Base-by-base conservation (phyloP, 176 grass and related monocot genomes). In the Rhynchospora pubera region DNA sequence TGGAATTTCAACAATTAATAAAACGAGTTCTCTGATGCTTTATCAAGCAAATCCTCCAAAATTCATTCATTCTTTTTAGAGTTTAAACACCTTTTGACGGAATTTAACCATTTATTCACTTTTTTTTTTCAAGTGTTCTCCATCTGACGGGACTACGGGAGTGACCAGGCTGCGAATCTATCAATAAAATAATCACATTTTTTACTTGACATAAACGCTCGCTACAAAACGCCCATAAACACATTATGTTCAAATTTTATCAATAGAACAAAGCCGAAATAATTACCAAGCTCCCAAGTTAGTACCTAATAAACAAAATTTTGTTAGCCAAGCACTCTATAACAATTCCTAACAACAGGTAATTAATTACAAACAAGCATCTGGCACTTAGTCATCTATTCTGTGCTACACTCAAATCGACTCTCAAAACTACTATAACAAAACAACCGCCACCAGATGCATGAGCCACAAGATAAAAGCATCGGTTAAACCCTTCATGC, bases 321-420 rank as follows among this genome's bases (percentile, higher is more conserved):
- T 60, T 46, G 57, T 80, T 62, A 62, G 58, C 18, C 21, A 59
- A 60, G 57, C 57, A 80, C 26, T 60, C 77, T 14, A 60, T 79
- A 77, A 59, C 77, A 45, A 80, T 80, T 58, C 18, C 34, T 45
- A 60, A 9, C 39, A 44, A 32, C 16, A 45, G 57, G 57, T 80
- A 80, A 80, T 80, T 80, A 80, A 80, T 80, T 80, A 80, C 78
- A 80, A 80, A 43, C 57, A 80, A 62, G 60, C 79, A 82, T 82
- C 61, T 65, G 58, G 39, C 65, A 82, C 48, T 50, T 64, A 82
- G 19, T 82, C 42, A 82, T 28, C 45, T 82, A 61, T 82, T 63
- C 61, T 65, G 18, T 47, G 39, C 79, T 79, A 79, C 53, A n/a
- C 77, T 62, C 53, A 42, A 79, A 21, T 72, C 68, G 9, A 45